These are phyloP conservation scores for Alloteropsis semialata DNA, from an alignment of 176 grass and related monocot species.

Conservation along the genomic window DNA sequence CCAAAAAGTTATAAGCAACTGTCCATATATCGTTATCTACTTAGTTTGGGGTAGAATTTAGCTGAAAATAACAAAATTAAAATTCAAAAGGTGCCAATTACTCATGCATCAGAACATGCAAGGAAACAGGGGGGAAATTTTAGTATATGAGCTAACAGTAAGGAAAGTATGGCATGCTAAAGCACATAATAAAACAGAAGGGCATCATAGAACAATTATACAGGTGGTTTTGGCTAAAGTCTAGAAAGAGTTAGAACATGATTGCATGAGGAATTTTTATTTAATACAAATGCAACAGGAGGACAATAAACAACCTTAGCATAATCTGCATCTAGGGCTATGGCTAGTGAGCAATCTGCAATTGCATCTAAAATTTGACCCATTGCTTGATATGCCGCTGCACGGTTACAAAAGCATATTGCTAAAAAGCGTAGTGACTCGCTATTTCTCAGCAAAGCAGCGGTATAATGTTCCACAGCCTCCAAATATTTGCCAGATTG, in stretches of 20 bases:
- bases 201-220: background rate
- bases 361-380: slow-evolving; percentile 84
- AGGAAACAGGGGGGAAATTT: background rate
- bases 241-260: slow-evolving; percentile 8
- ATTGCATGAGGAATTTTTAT: background rate
- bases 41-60: background rate
- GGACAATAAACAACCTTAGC: slow-evolving; percentile 61
- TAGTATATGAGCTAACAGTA: slow-evolving; percentile 2
- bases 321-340: slow-evolving; percentile 70
- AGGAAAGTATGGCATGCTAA: background rate
- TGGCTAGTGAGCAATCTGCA: slow-evolving; percentile 86
- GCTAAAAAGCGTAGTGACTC: slow-evolving; percentile 72
- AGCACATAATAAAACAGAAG: slow-evolving; percentile 20
- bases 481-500: slow-evolving; percentile 71
- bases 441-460: slow-evolving; percentile 59
- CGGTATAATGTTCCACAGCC: slow-evolving; percentile 78
- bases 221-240: background rate
- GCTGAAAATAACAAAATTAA: background rate
- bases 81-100: background rate
- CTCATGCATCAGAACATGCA: background rate
- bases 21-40: slow-evolving; percentile 7
- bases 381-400: slow-evolving; percentile 83
- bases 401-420: slow-evolving; percentile 84
- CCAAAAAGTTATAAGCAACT: background rate
- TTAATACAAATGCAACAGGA: slow-evolving; percentile 11